phyloP scores from a whole-genome alignment of 352 stramenopile genomes.

The Elongisporangium anandrum region DNA sequence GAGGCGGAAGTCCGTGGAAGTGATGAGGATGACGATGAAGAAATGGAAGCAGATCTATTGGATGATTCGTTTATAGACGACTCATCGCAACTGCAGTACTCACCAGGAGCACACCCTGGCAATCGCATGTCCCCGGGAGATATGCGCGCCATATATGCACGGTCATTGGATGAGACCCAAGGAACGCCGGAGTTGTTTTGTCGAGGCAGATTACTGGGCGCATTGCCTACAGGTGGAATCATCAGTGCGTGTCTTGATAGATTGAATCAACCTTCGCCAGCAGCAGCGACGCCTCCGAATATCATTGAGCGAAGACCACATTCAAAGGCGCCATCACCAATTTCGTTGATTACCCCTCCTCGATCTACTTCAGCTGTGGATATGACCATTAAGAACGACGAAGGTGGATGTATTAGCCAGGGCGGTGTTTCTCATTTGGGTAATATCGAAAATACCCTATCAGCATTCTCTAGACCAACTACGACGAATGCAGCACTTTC shows the following conservation, averaged over 20 bases:
- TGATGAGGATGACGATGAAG: constrained; percentile 58
- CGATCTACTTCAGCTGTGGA: not conserved
- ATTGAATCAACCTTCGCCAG: constrained; percentile 14
- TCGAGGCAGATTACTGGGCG: constrained; percentile 28
- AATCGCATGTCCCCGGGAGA: constrained; percentile 31
- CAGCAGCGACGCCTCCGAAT: constrained; percentile 1
- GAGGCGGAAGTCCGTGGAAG: constrained; percentile 51
- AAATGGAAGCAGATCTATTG: constrained; percentile 23
- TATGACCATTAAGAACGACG: not conserved
- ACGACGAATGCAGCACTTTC: not conserved
- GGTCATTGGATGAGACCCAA: constrained; percentile 60
- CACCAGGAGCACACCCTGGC: constrained; percentile 21
- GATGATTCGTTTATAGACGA: constrained; percentile 82
- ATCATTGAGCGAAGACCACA: not conserved
- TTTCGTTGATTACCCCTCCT: constrained; percentile 9
- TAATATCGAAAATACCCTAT: not conserved
- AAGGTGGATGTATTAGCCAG: not conserved
- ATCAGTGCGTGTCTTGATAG: constrained; percentile 61
- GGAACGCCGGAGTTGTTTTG: constrained; percentile 25
- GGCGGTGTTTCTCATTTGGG: no score
- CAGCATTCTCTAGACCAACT: not conserved
- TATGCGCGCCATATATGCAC: constrained; percentile 79
- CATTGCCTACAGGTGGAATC: constrained; percentile 49
- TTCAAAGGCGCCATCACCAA: constrained; percentile 1
- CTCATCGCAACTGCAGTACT: constrained; percentile 79